Conservation (phyloP, 179 eudicot genomes). For the Corrigiola litoralis region DNA sequence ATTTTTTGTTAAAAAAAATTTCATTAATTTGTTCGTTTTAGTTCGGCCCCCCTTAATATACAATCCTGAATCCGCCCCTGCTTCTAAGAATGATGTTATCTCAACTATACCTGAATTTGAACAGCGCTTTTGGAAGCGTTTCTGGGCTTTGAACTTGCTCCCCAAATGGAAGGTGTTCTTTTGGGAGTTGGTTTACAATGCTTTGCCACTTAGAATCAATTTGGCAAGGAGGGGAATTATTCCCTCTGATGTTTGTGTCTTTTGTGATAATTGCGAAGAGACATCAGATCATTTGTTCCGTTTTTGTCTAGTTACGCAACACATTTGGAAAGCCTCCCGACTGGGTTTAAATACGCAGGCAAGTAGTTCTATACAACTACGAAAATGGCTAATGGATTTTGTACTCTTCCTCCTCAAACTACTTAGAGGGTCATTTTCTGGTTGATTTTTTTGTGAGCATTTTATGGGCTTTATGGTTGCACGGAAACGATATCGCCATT, state of each 20-base stretch:
- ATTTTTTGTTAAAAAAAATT: no score
- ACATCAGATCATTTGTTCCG: background rate
- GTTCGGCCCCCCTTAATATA: no score
- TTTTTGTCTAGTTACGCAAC: background rate
- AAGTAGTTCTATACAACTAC: no score
- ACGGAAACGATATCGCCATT: no score
- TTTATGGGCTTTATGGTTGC: no score
- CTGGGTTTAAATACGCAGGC: background rate
- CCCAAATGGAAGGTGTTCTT: background rate
- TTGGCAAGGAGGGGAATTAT: background rate
- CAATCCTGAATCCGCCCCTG: no score
- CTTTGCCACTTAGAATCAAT: background rate
- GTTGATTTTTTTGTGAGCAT: no score
- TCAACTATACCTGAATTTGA: no score
- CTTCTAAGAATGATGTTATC: no score
- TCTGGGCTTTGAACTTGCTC: background rate
- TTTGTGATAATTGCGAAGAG: background rate
- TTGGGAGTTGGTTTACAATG: background rate
- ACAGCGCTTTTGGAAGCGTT: background rate
- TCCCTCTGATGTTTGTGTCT: background rate
- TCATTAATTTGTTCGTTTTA: no score
- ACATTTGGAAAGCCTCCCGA: background rate
- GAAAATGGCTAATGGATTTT: background rate
- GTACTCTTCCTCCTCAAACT: background rate
- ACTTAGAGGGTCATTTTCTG: no score